Evolutionary conservation across 164 flowering plant genomes (phyloP).

Genomic region (Tetracentron sinense): DNA sequence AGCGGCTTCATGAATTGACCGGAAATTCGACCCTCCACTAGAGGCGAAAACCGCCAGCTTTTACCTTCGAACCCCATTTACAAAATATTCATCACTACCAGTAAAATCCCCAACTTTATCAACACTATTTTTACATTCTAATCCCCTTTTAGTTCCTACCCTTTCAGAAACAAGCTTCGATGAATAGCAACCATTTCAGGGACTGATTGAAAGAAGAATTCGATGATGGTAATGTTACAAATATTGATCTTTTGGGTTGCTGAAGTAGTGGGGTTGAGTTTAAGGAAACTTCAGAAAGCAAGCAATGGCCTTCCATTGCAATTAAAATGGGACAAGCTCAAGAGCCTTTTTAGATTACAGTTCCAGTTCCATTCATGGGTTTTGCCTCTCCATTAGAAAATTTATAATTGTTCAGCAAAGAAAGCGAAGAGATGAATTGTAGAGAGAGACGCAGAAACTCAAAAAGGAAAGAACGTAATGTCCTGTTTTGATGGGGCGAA

Average conservation of each 20-base stretch:
- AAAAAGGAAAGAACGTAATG: too few relatives aligned
- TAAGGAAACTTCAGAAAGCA: slow-evolving; percentile 19
- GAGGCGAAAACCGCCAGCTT: slow-evolving; percentile 81
- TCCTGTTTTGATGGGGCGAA: too few relatives aligned
- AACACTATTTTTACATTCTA: slow-evolving; percentile 21
- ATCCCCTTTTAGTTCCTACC: slow-evolving; percentile 5
- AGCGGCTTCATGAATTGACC: slow-evolving; percentile 60
- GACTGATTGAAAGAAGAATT: slow-evolving; percentile 13
- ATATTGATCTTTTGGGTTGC: slow-evolving; percentile 3
- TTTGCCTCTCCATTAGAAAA: too few relatives aligned
- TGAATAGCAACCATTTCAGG: slow-evolving; percentile 7
- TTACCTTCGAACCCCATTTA: slow-evolving; percentile 31
- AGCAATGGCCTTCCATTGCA: slow-evolving; percentile 40
- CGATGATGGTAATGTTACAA: background rate
- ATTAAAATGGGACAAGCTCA: too few relatives aligned
- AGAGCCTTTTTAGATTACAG: too few relatives aligned
- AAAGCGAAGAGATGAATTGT: too few relatives aligned
- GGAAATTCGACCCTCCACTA: slow-evolving; percentile 92
- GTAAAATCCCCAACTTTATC: slow-evolving; percentile 15
- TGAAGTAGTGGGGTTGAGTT: slow-evolving; percentile 16
- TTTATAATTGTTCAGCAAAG: too few relatives aligned
- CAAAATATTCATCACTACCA: slow-evolving; percentile 13
- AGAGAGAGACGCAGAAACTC: too few relatives aligned
- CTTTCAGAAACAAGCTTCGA: slow-evolving; percentile 15
- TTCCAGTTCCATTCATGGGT: too few relatives aligned